phyloP scores from a whole-genome alignment of 768 basidiomycete species.

The Podaxis sp. region DNA sequence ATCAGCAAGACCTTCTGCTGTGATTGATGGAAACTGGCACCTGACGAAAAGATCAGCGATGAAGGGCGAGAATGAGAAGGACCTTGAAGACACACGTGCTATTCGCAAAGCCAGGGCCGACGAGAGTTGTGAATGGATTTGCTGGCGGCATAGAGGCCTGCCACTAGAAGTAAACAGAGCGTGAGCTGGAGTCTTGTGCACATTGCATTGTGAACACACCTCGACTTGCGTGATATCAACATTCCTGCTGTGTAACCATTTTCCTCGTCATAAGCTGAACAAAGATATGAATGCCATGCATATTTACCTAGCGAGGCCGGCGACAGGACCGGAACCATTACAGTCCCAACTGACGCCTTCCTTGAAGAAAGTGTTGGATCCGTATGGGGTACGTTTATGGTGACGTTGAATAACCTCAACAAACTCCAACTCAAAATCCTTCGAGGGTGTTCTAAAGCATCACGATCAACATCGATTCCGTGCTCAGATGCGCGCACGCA shows the following conservation, averaged over 20 bases:
- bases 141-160: slow-evolving; percentile 34
- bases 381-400: slow-evolving; percentile 54
- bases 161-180: slow-evolving; percentile 33
- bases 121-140: slow-evolving; percentile 43
- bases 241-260: background rate
- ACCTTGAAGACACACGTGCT: slow-evolving; percentile 34
- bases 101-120: slow-evolving; percentile 44
- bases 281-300: background rate
- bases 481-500: background rate
- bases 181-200: background rate
- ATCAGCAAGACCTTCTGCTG: slow-evolving; percentile 43
- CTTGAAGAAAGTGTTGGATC: slow-evolving; percentile 49
- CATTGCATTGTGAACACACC: slow-evolving; percentile 19
- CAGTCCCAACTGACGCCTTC: slow-evolving; percentile 49
- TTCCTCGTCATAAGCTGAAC: background rate
- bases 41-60: slow-evolving; percentile 22
- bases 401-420: slow-evolving; percentile 55
- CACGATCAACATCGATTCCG: background rate
- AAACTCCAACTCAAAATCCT: slow-evolving; percentile 39
- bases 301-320: slow-evolving; percentile 30
- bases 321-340: slow-evolving; percentile 38
- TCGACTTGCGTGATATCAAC: slow-evolving; percentile 25
- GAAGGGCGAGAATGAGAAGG: background rate
- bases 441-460: slow-evolving; percentile 32
- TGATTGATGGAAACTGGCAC: slow-evolving; percentile 53